Base-by-base conservation (phyloP, 2,329 filamentous ascomycete species). In the Penicillium verrucosum region DNA sequence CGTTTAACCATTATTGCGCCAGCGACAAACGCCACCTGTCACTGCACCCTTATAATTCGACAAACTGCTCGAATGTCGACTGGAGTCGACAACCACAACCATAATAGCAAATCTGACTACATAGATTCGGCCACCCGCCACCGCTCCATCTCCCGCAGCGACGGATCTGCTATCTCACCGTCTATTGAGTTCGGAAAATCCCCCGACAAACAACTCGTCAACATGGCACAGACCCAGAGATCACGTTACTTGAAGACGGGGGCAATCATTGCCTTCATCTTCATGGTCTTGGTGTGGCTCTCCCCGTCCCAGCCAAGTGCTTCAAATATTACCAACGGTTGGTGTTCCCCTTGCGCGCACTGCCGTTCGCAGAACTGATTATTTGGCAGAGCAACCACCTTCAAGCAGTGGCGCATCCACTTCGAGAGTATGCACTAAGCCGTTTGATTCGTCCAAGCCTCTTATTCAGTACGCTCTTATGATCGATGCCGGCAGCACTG, bases 401-500 rank as follows among this genome's bases (percentile, higher is more conserved):
- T 54, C 61, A 40, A 53, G 60, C 47, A 47, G 61, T 82, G 86
- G 68, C 84, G 84, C 64, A 87, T 67, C 89, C 62, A 81, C 84
- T 42, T 45, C 48, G 21, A 32, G 25, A 27, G 89, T 85, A 77
- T 99, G 94, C 82, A 86, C 86, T 58, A 90, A 87, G 72, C 91
- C 94, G 41, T 87, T 84, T 78, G 90, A 91, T 67, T 86, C 89
- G 69, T 88, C 91, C 63, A 97, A 97, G 79, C 93, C 94, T 48
- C 85, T 99, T 64, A 88, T 97, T 60, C 94, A 99, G 73, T 99
- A 97, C 79, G 95, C 94, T 60, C 84, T 97, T 70, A 99, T 99
- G 94, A 90, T 99, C 70, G 94, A 99, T 76, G 94, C 94, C 46
- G 94, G 94, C 67, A 97, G 92, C 80, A 97, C 94, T 53, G 94